Evolutionary conservation across 2,329 filamentous ascomycete species (phyloP).

Genomic region (Ceratocystis cacaofunesta): DNA sequence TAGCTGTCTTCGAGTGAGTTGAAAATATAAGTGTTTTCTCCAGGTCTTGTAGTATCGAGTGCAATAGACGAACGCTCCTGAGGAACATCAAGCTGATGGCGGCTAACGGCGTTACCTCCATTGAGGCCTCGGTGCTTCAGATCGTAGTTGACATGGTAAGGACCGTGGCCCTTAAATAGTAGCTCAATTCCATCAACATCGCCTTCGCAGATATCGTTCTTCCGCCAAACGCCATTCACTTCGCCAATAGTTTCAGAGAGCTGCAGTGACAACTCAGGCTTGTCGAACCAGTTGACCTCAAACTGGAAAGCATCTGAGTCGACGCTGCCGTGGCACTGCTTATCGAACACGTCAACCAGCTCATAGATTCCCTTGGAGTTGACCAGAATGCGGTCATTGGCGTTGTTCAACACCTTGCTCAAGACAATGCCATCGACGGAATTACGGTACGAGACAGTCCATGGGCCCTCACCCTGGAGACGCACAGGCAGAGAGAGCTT

Average conservation of each 20-base stretch:
- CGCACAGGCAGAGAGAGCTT: slow-evolving; percentile 63
- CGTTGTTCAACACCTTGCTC: slow-evolving; percentile 34
- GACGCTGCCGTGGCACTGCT: slow-evolving; percentile 65
- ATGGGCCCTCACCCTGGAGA: slow-evolving; percentile 73
- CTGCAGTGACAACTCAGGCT: slow-evolving; percentile 55
- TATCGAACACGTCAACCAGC: slow-evolving; percentile 62
- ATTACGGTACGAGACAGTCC: slow-evolving; percentile 65
- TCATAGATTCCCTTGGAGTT: slow-evolving; percentile 60
- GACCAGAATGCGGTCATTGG: slow-evolving; percentile 56
- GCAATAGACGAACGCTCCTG: slow-evolving; percentile 62
- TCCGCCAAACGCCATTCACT: slow-evolving; percentile 44
- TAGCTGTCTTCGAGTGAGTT: slow-evolving; percentile 68
- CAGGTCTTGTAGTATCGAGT: slow-evolving; percentile 74
- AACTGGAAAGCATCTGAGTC: slow-evolving; percentile 62
- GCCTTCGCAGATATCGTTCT: slow-evolving; percentile 80
- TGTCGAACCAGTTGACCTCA: slow-evolving; percentile 68
- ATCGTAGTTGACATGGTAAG: slow-evolving; percentile 72
- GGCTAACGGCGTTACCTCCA: slow-evolving; percentile 48
- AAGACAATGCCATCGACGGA: slow-evolving; percentile 25
- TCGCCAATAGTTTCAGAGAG: slow-evolving; percentile 45
- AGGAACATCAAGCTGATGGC: slow-evolving; percentile 62
- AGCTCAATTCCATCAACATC: slow-evolving; percentile 84
- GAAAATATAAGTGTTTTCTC: slow-evolving; percentile 76
- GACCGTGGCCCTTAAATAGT: slow-evolving; percentile 59
- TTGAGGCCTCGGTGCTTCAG: slow-evolving; percentile 55